Conservation (phyloP, 169 alveolate species). For the Cryptosporidium bovis region DNA sequence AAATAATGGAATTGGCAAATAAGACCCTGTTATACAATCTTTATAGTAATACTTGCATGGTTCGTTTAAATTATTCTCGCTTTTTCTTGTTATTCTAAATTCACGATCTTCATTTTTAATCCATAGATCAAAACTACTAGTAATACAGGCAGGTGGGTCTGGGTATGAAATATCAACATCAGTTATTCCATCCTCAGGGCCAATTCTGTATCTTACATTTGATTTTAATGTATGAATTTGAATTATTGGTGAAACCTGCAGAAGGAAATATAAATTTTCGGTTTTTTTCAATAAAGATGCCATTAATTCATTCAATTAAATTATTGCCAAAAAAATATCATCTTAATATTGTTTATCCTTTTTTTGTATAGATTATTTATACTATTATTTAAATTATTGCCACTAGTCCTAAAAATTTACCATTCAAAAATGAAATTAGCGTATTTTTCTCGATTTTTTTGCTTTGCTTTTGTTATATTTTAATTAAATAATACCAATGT, state of each 20-base stretch:
- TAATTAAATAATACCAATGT: neutral
- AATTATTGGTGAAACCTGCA: slow-evolving; percentile 68
- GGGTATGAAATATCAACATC: slow-evolving; percentile 73
- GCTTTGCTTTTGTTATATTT: no score
- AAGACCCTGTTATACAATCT: slow-evolving; percentile 68
- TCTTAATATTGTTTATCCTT: slow-evolving; percentile 1
- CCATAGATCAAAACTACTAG: slow-evolving; percentile 70
- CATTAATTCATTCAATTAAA: slow-evolving; percentile 28
- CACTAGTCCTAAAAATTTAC: no score
- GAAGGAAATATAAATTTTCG: slow-evolving; percentile 54
- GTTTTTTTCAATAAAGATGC: slow-evolving; percentile 19
- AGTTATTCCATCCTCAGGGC: slow-evolving; percentile 73
- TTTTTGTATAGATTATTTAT: neutral
- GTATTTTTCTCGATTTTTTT: no score
- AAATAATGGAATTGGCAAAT: slow-evolving; percentile 59
- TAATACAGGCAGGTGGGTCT: slow-evolving; percentile 62
- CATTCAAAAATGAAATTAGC: no score
- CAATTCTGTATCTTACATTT: slow-evolving; percentile 72
- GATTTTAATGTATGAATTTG: slow-evolving; percentile 60
- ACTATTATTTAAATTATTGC: no score
- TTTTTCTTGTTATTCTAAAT: slow-evolving; percentile 67
- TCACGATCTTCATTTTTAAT: slow-evolving; percentile 68
- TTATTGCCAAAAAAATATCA: neutral
- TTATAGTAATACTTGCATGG: slow-evolving; percentile 58
- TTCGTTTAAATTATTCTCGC: slow-evolving; percentile 35